Conservation (phyloP, 345 rosid genomes). For the Syzygium aqueum region DNA sequence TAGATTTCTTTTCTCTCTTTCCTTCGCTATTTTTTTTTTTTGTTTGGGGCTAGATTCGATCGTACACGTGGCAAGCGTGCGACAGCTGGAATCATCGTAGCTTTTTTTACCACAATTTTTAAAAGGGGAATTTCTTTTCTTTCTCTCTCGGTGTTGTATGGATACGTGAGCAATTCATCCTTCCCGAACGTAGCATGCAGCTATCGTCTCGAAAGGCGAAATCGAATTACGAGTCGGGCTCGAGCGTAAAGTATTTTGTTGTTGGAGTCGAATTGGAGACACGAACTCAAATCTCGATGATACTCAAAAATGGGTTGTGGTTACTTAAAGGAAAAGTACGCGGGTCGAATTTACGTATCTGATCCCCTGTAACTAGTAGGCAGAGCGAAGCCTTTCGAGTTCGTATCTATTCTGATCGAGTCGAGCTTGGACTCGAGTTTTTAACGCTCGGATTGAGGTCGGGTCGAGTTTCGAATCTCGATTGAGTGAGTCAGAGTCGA, state of each 20-base stretch:
- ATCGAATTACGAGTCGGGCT: neutral
- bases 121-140: no score
- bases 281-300: no score
- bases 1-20: neutral
- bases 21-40: no score
- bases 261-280: neutral
- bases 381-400: accelerated
- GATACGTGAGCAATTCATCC: no score
- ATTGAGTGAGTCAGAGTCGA: neutral
- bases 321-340: neutral
- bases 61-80: neutral
- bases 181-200: no score
- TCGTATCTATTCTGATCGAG: neutral
- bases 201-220: no score
- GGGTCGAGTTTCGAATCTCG: neutral
- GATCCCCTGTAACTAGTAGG: no score
- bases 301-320: no score
- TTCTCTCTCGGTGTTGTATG: no score
- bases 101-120: neutral
- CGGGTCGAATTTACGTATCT: neutral
- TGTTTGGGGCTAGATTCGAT: neutral
- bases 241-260: neutral
- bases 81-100: neutral
- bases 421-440: neutral
- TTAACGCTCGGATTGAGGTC: neutral